Conservation (phyloP, 2,329 filamentous ascomycete genomes). For the Pochonia chlamydosporia region DNA sequence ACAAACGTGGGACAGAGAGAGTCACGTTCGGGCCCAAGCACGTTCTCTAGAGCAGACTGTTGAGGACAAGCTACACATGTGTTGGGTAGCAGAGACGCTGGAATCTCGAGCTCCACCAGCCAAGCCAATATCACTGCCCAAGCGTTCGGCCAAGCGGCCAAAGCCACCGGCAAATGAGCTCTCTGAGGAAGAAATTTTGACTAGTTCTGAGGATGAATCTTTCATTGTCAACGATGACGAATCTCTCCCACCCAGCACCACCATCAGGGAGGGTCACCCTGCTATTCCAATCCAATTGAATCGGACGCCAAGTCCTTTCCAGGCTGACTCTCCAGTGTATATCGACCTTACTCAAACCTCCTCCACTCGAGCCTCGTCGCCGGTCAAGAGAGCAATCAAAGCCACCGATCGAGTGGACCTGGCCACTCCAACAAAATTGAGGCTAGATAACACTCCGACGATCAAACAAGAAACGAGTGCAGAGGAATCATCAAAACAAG, state of each 20-base stretch:
- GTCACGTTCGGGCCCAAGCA: slow-evolving; percentile 47
- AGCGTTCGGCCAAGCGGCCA: slow-evolving; percentile 6
- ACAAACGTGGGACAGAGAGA: slow-evolving; percentile 45
- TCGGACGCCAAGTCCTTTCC: slow-evolving; percentile 1
- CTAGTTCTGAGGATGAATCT: slow-evolving; percentile 41
- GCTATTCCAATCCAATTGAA: not conserved
- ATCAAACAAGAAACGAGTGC: not conserved
- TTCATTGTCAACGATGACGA: slow-evolving; percentile 38
- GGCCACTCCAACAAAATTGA: slow-evolving; percentile 15
- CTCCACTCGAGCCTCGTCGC: slow-evolving; percentile 9
- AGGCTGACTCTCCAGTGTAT: slow-evolving; percentile 16
- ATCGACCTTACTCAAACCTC: slow-evolving; percentile 25
- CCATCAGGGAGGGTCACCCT: not conserved
- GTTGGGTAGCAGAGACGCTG: slow-evolving; percentile 45
- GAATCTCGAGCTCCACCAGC: slow-evolving; percentile 33
- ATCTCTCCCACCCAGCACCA: not conserved
- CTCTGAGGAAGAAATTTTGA: slow-evolving; percentile 35
- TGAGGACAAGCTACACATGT: slow-evolving; percentile 49
- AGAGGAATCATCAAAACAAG: not conserved
- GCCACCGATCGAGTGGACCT: slow-evolving; percentile 13
- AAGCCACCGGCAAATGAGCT: slow-evolving; percentile 30
- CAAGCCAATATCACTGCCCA: slow-evolving; percentile 22
- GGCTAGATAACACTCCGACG: not conserved
- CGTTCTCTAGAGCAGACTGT: slow-evolving; percentile 27
- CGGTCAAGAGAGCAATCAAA: slow-evolving; percentile 2